Evolutionary conservation across 768 basidiomycete genomes (phyloP), one percentile per base, ranked within the genome.

Genomic region (Leccinellum albellum): DNA sequence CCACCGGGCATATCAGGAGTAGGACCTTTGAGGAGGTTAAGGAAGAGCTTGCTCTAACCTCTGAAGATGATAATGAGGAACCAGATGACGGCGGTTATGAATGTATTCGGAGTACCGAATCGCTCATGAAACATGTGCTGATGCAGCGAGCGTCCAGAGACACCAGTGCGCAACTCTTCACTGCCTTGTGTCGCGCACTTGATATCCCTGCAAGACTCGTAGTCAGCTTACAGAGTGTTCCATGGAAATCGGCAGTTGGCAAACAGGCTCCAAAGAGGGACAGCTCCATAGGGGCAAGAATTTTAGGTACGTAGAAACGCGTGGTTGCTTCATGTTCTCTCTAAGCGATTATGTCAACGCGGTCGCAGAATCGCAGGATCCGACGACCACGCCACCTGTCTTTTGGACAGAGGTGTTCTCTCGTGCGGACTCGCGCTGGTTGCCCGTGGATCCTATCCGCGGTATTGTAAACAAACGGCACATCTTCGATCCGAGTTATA

Each of bases 361-460:
- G 10, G 60, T 51, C 21, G 9, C 58, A 71, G 71, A 61, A 51
- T 59, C 68, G 2, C 61, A 54, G 29, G 82, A 89, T 71, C 87
- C 87, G 51, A 75, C 73, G 35, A 78, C 61, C 52, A 85, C 85
- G 10, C 87, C 93, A 3, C 95, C 96, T 1, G 87, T 94, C 4
- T 92, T 94, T 71, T 99, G 97, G 97, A 91, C 90, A 0, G 97
- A 99, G 72, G 91, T 97, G 0, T 99, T 94, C 74, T 95, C 93
- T 8, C 86, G 91, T 21, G 85, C 94, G 7, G 94, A 97, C 74
- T 84, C 81, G 14, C 84, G 87, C 33, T 99, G 97, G 97, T 75
- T 98, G 14, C 87, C 94, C 0, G 87, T 98, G 37, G 97, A 99
- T 73, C 92, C 94, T 8, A 81, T 93, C 32, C 86, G 91, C 15